A percentile compares a stretch with the other conserved stretches of the same genome.
Evolutionary conservation across 768 basidiomycete genomes (phyloP).

Genomic region (Tricholoma saponaceum): DNA sequence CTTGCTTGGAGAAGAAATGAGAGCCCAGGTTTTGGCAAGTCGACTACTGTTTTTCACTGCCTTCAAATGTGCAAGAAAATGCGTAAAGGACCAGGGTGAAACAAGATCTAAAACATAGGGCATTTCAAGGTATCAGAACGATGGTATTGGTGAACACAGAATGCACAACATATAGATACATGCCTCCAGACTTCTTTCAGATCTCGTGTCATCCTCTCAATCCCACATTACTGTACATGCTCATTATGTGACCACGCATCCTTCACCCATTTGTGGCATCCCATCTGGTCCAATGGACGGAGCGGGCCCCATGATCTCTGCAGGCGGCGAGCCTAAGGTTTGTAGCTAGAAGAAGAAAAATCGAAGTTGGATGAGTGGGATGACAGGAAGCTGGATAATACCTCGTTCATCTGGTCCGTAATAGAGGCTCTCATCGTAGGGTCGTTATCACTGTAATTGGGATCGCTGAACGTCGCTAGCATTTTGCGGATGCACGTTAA

Average conservation of each 20-base stretch:
- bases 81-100: no score
- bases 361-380: not conserved
- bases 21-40: no score
- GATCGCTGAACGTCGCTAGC: constrained; percentile 60
- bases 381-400: constrained; percentile 21
- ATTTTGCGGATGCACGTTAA: constrained; percentile 51
- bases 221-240: not conserved
- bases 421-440: constrained; percentile 41
- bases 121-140: not conserved
- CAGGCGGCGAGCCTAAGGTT: constrained; percentile 69
- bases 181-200: not conserved
- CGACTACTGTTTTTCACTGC: no score
- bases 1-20: no score
- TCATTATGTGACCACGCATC: not conserved
- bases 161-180: not conserved
- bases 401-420: constrained; percentile 74
- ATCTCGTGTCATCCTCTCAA: no score
- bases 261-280: not conserved
- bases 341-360: constrained; percentile 56
- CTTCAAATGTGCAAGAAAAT: no score
- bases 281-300: constrained; percentile 63
- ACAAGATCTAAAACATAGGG: no score
- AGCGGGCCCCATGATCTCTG: constrained; percentile 79
- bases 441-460: constrained; percentile 54
- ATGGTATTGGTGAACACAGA: not conserved